A percentile compares a stretch with the other conserved stretches of the same genome.
phyloP scores from a whole-genome alignment of 2,329 filamentous ascomycete species.

The Aspergillus piperis region DNA sequence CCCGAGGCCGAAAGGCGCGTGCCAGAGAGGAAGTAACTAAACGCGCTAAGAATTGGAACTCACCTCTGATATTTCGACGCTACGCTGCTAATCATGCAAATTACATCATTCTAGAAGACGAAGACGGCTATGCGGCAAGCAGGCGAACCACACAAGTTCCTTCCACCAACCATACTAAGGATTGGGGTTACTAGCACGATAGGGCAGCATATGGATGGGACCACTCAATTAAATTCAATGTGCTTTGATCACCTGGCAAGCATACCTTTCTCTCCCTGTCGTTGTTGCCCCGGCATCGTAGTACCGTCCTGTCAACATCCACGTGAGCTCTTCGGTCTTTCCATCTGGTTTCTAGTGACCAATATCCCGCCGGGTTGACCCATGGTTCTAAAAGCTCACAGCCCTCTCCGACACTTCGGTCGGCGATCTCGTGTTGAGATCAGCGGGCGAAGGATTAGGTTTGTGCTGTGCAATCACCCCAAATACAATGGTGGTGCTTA shows the following conservation, averaged over 20 bases:
- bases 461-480: neutral
- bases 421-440: neutral
- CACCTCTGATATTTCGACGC: neutral
- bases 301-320: neutral
- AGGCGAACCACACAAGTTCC: neutral
- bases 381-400: neutral
- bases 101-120: neutral
- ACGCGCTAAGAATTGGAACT: neutral
- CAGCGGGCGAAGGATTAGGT: neutral
- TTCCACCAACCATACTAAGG: neutral
- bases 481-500: neutral
- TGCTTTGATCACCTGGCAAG: neutral
- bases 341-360: constrained; percentile 14
- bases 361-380: neutral
- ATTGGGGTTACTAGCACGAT: neutral
- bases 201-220: neutral
- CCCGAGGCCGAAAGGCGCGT: neutral
- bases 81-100: neutral
- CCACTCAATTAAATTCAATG: neutral
- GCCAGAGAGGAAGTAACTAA: neutral
- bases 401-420: neutral
- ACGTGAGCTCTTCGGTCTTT: constrained; percentile 5
- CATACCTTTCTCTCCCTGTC: neutral
- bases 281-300: neutral
- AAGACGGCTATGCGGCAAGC: neutral